Evolutionary conservation across 805 yeast species (phyloP).

Genomic region (Kodamaea jinghongensis): DNA sequence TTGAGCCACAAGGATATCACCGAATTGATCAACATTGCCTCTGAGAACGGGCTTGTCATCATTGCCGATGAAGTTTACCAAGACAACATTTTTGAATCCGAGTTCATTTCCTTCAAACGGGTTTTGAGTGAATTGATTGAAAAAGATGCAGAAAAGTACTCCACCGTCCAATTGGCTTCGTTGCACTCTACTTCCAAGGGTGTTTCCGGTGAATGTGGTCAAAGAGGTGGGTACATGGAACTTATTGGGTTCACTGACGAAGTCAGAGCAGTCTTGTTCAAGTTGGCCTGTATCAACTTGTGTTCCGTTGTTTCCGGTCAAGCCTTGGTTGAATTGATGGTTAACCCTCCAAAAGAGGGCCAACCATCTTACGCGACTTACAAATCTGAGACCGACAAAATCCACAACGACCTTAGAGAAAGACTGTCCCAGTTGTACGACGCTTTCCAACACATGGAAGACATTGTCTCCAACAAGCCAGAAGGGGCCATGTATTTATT

Average conservation of each 20-base stretch:
- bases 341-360: constrained; percentile 81
- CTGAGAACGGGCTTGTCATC: constrained; percentile 77
- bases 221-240: constrained; percentile 99
- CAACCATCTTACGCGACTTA: constrained; percentile 72
- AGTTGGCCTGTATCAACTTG: constrained; percentile 84
- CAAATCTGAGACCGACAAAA: constrained; percentile 55
- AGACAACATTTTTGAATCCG: constrained; percentile 79
- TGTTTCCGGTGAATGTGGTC: constrained; percentile 98
- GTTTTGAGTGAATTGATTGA: constrained; percentile 65
- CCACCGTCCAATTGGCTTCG: constrained; percentile 83
- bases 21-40: constrained; percentile 74
- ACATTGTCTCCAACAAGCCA: constrained; percentile 83
- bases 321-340: constrained; percentile 88
- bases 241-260: constrained; percentile 74
- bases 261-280: constrained; percentile 67
- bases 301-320: constrained; percentile 97
- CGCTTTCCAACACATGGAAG: constrained; percentile 76
- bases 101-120: constrained; percentile 81
- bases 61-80: constrained; percentile 99
- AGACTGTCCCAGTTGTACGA: constrained; percentile 66
- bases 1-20: constrained; percentile 63
- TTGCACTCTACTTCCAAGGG: constrained; percentile 98
- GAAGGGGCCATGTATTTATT: constrained; percentile 98
- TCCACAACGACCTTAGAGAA: constrained; percentile 57
- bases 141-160: constrained; percentile 52